Evolutionary conservation across 2,329 filamentous ascomycete species (phyloP), one percentile per base, ranked within the genome.

Genomic region (Neonectria neomacrospora): DNA sequence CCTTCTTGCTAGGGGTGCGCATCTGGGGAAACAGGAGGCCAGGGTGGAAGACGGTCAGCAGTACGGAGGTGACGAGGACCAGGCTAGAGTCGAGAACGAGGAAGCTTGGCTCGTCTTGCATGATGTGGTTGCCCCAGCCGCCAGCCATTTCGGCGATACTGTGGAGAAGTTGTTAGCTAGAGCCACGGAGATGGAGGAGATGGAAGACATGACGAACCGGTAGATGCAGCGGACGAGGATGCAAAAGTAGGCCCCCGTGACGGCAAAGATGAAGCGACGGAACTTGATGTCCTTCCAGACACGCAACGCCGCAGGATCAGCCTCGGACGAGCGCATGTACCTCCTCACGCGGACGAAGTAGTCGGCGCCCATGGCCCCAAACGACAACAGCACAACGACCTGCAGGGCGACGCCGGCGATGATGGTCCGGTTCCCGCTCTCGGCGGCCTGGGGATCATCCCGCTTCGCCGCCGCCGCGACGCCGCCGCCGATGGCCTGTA

Each of bases 141-240:
- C 86, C 85, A 2, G 85, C 83, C 86, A 90, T 88, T 73, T 90
- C 88, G 1, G 83, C 85, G 56, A 90, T 85, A 70, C 86, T 87
- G 56, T 23, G 39, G 26, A 16, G 26, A 23, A 4, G 6, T 2
- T 5, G 54, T 71, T 61, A 74, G 69, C 48, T 2, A 37, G 14
- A 37, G 34, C 2, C 16, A 37, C 6, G 32, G 32, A 34, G 12
- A 34, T 2, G 32, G 32, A 34, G 12, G 12, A 5, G 32, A 16
- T 16, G 32, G 48, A 26, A 45, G 18, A 18, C 5, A 18, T 14
- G 39, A 77, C 81, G 64, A 69, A 85, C 82, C 85, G 82, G 74
- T 87, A 87, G 50, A 86, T 82, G 72, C 85, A 87, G 37, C 85
- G 78, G n/a, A 82, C 77, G 61, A 86, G 70, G 56, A 86, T 82